phyloP scores from a whole-genome alignment of 2,329 filamentous ascomycete species.

The Fonsecaea monophora region DNA sequence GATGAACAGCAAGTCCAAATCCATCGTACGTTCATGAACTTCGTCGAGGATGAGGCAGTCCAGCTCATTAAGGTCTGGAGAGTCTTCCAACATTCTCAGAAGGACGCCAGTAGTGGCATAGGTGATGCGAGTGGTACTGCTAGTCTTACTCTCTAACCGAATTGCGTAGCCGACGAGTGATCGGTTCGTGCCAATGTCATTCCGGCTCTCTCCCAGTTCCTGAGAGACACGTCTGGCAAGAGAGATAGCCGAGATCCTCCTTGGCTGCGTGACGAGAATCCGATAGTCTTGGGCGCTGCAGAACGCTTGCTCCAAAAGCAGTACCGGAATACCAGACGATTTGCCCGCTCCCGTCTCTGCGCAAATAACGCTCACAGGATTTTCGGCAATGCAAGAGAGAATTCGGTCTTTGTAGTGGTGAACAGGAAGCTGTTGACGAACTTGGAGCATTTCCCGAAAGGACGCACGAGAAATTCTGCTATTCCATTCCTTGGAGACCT shows the following conservation, averaged over 20 bases:
- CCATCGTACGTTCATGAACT: slow-evolving; percentile 94
- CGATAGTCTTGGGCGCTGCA: slow-evolving; percentile 81
- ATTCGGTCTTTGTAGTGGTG: slow-evolving; percentile 83
- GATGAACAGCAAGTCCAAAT: slow-evolving; percentile 94
- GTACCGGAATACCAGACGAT: slow-evolving; percentile 95
- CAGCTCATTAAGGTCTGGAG: slow-evolving; percentile 83
- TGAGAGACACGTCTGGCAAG: slow-evolving; percentile 91
- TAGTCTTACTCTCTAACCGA: slow-evolving; percentile 85
- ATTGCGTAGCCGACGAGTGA: slow-evolving; percentile 96
- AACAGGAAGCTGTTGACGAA: slow-evolving; percentile 84
- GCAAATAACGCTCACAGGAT: slow-evolving; percentile 91
- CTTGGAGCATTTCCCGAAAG: slow-evolving; percentile 80
- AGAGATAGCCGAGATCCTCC: slow-evolving; percentile 94
- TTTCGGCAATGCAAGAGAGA: slow-evolving; percentile 73
- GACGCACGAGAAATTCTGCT: slow-evolving; percentile 27
- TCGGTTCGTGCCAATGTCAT: slow-evolving; percentile 78
- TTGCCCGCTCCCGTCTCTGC: slow-evolving; percentile 97
- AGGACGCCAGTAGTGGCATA: slow-evolving; percentile 88
- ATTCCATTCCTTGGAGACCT: slow-evolving; percentile 33
- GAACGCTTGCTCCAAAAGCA: slow-evolving; percentile 88
- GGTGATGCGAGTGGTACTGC: slow-evolving; percentile 79
- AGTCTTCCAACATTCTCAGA: slow-evolving; percentile 95
- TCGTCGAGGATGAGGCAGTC: slow-evolving; percentile 97
- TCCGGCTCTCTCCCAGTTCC: slow-evolving; percentile 84
- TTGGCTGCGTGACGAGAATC: slow-evolving; percentile 92